Base-by-base conservation (phyloP, 2,329 filamentous ascomycete species). In the Talaromyces sp. region DNA sequence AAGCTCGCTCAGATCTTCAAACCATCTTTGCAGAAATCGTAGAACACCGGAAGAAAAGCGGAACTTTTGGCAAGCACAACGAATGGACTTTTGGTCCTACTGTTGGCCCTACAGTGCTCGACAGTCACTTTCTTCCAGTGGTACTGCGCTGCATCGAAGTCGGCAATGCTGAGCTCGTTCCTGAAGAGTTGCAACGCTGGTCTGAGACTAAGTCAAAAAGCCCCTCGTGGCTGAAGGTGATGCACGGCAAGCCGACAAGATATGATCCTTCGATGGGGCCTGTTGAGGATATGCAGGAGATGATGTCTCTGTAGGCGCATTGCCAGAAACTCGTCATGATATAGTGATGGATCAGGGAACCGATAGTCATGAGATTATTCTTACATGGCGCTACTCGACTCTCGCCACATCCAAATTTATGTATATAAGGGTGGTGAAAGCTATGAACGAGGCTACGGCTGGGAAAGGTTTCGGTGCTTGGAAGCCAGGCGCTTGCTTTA, bases 1-100 rank as follows among this genome's bases (percentile, higher is more conserved):
- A 62, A 45, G 63, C 63, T n/a, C 63, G 37, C 31, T 39, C 58
- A 37, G 63, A 65, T 17, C 63, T 65, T 27, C 47, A 37, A 35
- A 27, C 58, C 37, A 62, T 65, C 6, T 62, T 65, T n/a, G 47
- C 63, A 22, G 63, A 65, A 2, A n/a, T 65, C 39, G 43, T 62
- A 47, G 47, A 62, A 2, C 49, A 31, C 13, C 63, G 63, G 5
- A 65, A 25, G 58, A 19, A 57, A 56, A 65, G 63, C 37, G 63
- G 61, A 13, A 52, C 31, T 6, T 63, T 31, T 5, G n/a, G 43
- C 11, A 58, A n/a, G 19, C 13, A 27, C 11, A 54, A 31, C 13
- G 52, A 58, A 19, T 63, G 61, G 61, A 63, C 25, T 17, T 63
- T 63, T 58, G 61, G 61, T 39, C 17, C 22, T 39, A 19, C 57